A percentile compares a stretch with the other conserved stretches of the same genome.
Evolutionary conservation across 768 basidiomycete genomes (phyloP).

Genomic region (Suillus tomentosus): DNA sequence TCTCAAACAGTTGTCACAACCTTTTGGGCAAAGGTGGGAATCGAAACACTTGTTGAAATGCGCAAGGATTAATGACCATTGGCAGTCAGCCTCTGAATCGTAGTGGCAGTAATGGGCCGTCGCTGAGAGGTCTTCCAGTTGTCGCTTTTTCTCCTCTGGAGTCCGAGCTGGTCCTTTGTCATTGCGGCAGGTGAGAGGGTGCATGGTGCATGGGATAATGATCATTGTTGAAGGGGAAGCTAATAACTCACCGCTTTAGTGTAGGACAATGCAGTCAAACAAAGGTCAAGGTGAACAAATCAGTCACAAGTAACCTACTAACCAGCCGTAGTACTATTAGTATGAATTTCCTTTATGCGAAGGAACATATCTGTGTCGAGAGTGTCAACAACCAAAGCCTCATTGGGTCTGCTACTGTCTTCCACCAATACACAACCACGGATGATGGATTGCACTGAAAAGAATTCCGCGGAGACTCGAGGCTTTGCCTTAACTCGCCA

Average conservation of each 20-base stretch:
- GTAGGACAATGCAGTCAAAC: too few species aligned
- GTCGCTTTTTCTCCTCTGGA: conserved; percentile 53
- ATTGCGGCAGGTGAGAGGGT: conserved; percentile 26
- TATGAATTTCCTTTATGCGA: not conserved
- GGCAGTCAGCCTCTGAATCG: conserved; percentile 76
- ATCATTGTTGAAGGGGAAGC: too few species aligned
- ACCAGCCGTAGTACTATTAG: too few species aligned
- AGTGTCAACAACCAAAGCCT: conserved; percentile 31
- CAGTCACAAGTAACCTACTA: too few species aligned
- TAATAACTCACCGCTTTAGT: too few species aligned
- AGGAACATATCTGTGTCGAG: conserved; percentile 34
- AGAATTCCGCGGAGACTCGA: conserved; percentile 18
- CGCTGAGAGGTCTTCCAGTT: conserved; percentile 60
- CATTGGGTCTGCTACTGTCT: conserved; percentile 18
- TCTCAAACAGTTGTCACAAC: conserved; percentile 84
- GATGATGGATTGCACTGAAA: conserved; percentile 30
- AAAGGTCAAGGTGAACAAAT: too few species aligned
- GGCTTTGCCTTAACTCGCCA: conserved; percentile 17
- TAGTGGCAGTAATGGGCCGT: conserved; percentile 72
- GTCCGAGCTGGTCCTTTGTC: conserved; percentile 35
- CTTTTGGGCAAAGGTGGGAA: conserved; percentile 57
- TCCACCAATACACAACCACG: conserved; percentile 26
- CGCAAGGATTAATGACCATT: conserved; percentile 83
- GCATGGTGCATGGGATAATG: too few species aligned
- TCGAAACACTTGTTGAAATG: conserved; percentile 88